Evolutionary conservation across 2,329 filamentous ascomycete genomes (phyloP), one percentile per base, ranked within the genome.

Genomic region (Dactylellina drechsleri): DNA sequence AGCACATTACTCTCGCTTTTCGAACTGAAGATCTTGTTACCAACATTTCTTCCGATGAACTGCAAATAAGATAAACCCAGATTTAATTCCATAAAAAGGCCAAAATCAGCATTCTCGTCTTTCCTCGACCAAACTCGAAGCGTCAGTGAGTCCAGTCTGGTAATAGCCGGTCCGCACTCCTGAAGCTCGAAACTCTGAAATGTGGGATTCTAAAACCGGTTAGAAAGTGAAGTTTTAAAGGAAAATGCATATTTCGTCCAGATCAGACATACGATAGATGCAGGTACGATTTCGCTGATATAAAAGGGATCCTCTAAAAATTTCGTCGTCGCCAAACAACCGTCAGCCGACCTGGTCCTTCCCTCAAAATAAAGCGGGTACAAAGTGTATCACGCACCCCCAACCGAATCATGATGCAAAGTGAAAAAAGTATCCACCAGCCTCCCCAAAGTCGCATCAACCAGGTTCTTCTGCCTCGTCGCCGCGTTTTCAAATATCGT

Each of bases 371-470:
- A 75, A 45, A 52, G 62, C 23, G 56, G 40, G 26, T 12, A 58
- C 13, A 13, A 8, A 12, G 15, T 16, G 47, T 80, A 77, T 68
- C 82, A 81, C 82, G 78, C 82, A 80, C 77, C 77, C 76, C 73
- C 76, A 59, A 86, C 79, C 15, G 81, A 83, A 2, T 85, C 81
- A 52, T 86, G 84, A 81, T 90, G 89, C 43, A 91, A 79, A 0
- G 87, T 88, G 79, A 89, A 89, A 84, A 89, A 91, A 5, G 86
- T 85, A 81, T 90, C 86, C 1, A 86, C 87, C 85, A 90, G 86
- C 53, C 87, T 84, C 65, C 84, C 85, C 40, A 82, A 83, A 0
- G 85, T 85, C 31, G 88, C 86, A 77, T 87, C 85, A 78, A 89
- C 86, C 66, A 90, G 81, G 77, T 85, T 86, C 77, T 85, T 83